Conservation (phyloP, 2,329 filamentous ascomycete species). For the Penicillium sp. region DNA sequence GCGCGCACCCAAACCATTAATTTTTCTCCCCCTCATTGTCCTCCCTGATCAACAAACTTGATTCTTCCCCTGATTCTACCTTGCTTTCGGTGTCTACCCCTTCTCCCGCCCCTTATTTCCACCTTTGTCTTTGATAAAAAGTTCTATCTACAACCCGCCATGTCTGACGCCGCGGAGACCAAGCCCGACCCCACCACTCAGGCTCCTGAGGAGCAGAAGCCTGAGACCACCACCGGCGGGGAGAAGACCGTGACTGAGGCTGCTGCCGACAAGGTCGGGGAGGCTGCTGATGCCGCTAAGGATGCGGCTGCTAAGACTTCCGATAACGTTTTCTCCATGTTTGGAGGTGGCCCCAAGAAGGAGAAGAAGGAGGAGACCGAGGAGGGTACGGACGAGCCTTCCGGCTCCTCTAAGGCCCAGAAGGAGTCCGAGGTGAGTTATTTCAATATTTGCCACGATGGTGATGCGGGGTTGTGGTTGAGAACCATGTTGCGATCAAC, state of each 20-base stretch:
- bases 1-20: slow-evolving; percentile 24
- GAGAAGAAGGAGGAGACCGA: slow-evolving; percentile 77
- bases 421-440: slow-evolving; percentile 57
- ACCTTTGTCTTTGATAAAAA: slow-evolving; percentile 10
- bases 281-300: slow-evolving; percentile 38
- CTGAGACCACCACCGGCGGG: slow-evolving; percentile 33
- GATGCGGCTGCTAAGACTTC: slow-evolving; percentile 41
- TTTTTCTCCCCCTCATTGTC: slow-evolving; percentile 27
- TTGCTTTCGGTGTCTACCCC: slow-evolving; percentile 5
- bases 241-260: slow-evolving; percentile 31
- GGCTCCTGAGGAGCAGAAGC: slow-evolving; percentile 33
- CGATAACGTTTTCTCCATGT: slow-evolving; percentile 88
- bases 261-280: slow-evolving; percentile 35
- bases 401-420: slow-evolving; percentile 80
- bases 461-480: slow-evolving; percentile 4
- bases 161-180: slow-evolving; percentile 43
- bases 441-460: slow-evolving; percentile 12
- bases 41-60: slow-evolving; percentile 22
- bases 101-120: slow-evolving; percentile 2
- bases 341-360: slow-evolving; percentile 95
- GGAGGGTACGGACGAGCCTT: slow-evolving; percentile 78
- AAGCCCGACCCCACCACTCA: slow-evolving; percentile 43
- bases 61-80: slow-evolving; percentile 10
- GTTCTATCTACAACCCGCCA: slow-evolving; percentile 17
- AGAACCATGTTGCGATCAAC: not conserved